Evolutionary conservation across 768 basidiomycete species (phyloP), one percentile per base, ranked within the genome.

Genomic region (Lentinus tigrinus): DNA sequence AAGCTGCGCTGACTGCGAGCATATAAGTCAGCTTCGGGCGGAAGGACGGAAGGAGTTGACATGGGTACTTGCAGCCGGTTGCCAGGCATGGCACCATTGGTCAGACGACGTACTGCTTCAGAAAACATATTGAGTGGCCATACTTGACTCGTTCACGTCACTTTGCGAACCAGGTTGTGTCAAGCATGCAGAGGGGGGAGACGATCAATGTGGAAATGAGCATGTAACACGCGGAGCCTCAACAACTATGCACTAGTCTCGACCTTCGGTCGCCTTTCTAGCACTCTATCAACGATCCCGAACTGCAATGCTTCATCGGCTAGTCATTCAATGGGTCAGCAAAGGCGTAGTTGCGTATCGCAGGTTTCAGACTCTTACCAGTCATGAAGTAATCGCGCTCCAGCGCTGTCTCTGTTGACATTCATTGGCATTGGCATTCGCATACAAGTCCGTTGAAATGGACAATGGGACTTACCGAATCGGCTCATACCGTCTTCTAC

Each of bases 311-410:
- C 93, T 80, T 96, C 91, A 70, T 88, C 92, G 86, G 72, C 63
- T 47, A 39, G 42, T 16, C 19, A 10, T 31, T 6, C 31, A 52
- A n/a, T 9, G 14, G 19, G 40, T 65, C 39, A 61, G 58, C 17
- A 23, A 10, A 42, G 3, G 40, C 11, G 17, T n/a, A 6, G 2
- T 4, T 17, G 26, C 7, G 23, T 14, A 46, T 38, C 26, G 47
- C 52, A 52, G 39, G 2, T 28, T 51, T 19, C 39, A 46, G 5
- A 23, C 21, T 56, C 72, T 62, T 62, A 87, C 89, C 88, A 58
- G 94, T 96, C 91, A 98, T 89, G 73, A 93, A 98, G 74, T 95
- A 95, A 73, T 98, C 95, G 60, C 95, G 82, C 75, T 98, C 95
- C 63, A 98, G 76, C 38, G 95, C 94, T 58, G 78, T 88, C 73